These are phyloP conservation scores for Dissophora ornata DNA, from an alignment of 192 early-diverging fungal species.

Conservation along the genomic window DNA sequence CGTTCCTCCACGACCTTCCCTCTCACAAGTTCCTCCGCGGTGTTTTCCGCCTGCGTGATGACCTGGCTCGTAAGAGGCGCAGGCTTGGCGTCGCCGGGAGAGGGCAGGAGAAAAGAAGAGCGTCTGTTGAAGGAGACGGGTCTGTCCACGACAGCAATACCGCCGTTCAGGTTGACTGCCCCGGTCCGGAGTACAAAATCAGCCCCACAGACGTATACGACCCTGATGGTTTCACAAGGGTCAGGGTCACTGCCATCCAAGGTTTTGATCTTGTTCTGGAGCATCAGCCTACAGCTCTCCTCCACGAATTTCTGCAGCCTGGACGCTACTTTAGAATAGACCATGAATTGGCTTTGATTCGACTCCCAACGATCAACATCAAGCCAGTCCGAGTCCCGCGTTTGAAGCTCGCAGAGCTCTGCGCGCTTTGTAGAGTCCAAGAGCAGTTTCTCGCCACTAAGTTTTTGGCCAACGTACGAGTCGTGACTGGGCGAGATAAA, in stretches of 20 bases:
- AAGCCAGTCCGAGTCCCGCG: constrained; percentile 50
- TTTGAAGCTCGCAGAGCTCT: constrained; percentile 47
- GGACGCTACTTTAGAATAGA: constrained; percentile 43
- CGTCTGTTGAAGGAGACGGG: constrained; percentile 43
- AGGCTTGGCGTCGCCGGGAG: constrained; percentile 3
- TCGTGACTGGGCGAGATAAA: constrained; percentile 57
- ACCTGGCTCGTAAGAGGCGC: neutral
- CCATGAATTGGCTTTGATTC: constrained; percentile 36
- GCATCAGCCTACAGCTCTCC: constrained; percentile 24
- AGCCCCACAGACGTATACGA: constrained; percentile 56
- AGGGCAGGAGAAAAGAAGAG: constrained; percentile 33
- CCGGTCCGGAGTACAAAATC: constrained; percentile 55
- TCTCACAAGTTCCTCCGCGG: constrained; percentile 25
- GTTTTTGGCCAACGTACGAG: constrained; percentile 46
- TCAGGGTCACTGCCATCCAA: neutral
- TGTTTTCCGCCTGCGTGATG: neutral
- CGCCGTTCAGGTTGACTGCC: constrained; percentile 35
- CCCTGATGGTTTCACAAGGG: constrained; percentile 34
- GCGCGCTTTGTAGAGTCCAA: constrained; percentile 36
- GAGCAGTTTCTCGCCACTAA: constrained; percentile 35
- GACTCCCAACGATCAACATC: constrained; percentile 56
- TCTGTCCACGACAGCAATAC: constrained; percentile 47
- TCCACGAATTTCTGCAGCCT: constrained; percentile 39
- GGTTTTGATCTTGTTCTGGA: constrained; percentile 30
- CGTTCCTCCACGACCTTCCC: constrained; percentile 21